Base-by-base conservation (phyloP, 2,329 filamentous ascomycete species). In the Exophiala bonariae region DNA sequence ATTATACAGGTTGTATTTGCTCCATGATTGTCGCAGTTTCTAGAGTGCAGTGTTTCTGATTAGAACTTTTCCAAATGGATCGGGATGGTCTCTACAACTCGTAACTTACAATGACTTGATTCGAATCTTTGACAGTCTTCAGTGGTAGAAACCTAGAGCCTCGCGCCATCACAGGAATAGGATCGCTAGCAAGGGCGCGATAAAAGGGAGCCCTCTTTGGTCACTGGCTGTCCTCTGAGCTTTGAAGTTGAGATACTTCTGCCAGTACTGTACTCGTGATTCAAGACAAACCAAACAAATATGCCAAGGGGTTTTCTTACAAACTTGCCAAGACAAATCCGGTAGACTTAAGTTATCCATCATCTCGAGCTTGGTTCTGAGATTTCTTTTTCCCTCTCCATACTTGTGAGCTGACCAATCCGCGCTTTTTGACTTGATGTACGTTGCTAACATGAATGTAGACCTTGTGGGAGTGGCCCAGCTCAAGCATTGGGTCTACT, bases 11-110 rank as follows among this genome's bases (percentile, higher is more conserved):
- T 95, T 96, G 78, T 89, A 90, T 75, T 96, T 95, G 77, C 89
- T 95, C 93, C 92, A 96, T 76, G 90, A 89, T 76, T 93, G 88
- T 62, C 92, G 86, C 69, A 96, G 68, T 87, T 89, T 95, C 91
- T 97, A 66, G n/a, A n/a, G n/a, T n/a, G n/a, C n/a, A n/a, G n/a
- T 20, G 30, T 9, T 9, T 38, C 18, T 16, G 34, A 34, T 52
- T 13, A 50, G 44, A 23, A 23, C 13, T 13, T 8, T 3, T 11
- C 14, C 9, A 41, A 18, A 16, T 17, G 13, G 17, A 50, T 18
- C 9, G 34, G 26, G 14, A 7, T 28, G 39, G 11, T 26, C 23
- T 11, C 11, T 26, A 6, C 23, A 22, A 17, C 7, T 22, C 8
- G 35, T 20, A 7, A 37, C 35, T 16, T 20, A 37, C 35, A 20